phyloP scores from a whole-genome alignment of 495 filamentous ascomycete species.

The Penicillium odoratum region DNA sequence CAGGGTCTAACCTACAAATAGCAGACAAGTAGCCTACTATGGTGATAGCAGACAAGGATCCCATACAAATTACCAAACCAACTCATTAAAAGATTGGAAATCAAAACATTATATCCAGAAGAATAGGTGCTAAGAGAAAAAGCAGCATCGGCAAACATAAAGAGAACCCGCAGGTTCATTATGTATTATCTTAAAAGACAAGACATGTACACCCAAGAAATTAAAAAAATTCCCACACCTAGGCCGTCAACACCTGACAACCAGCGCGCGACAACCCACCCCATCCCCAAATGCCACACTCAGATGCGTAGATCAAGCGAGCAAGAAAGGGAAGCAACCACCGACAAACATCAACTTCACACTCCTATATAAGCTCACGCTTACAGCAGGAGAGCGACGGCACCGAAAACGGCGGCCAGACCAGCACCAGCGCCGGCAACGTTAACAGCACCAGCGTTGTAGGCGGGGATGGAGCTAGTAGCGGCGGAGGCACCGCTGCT shows the following conservation, averaged over 20 bases:
- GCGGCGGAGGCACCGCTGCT: conserved; percentile 38
- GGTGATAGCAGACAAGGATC: too few species aligned
- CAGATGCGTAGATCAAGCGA: conserved; percentile 9
- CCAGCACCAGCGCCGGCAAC: conserved; percentile 62
- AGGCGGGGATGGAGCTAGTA: conserved; percentile 50
- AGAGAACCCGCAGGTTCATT: conserved; percentile 15
- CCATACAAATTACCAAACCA: neutral
- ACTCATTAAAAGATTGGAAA: conserved; percentile 4
- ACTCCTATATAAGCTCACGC: conserved; percentile 6
- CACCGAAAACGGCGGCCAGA: conserved; percentile 73
- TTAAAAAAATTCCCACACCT: conserved; percentile 12
- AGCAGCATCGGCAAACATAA: conserved; percentile 17
- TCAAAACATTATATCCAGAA: conserved; percentile 27
- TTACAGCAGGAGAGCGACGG: conserved; percentile 75
- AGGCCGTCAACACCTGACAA: conserved; percentile 15
- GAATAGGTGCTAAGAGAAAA: conserved; percentile 10
- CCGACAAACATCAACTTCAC: neutral
- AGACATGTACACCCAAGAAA: conserved; percentile 26
- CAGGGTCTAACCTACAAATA: neutral
- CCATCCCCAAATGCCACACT: neutral
- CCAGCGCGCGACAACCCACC: neutral
- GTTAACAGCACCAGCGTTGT: conserved; percentile 51
- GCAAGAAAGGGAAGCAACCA: neutral
- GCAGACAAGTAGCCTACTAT: too few species aligned
- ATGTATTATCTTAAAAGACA: conserved; percentile 32